phyloP scores from a whole-genome alignment of 2,329 filamentous ascomycete genomes.

The Biscogniauxia sp. region DNA sequence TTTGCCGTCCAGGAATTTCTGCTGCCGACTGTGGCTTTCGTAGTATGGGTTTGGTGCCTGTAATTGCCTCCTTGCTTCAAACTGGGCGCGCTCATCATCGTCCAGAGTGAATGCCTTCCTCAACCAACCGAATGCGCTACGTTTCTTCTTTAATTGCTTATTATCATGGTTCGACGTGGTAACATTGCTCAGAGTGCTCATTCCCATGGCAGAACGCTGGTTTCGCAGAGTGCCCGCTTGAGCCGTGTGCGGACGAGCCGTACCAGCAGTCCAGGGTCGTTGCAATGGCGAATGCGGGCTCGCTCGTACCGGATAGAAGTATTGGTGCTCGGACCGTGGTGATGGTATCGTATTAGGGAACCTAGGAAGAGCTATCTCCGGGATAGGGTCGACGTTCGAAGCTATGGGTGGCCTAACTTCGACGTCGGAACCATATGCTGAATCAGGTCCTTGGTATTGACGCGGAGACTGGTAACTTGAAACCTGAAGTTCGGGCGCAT shows the following conservation, averaged over 20 bases:
- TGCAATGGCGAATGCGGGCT: slow-evolving; percentile 63
- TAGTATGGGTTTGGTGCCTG: slow-evolving; percentile 48
- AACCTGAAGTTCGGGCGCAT: slow-evolving; percentile 35
- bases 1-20: slow-evolving; percentile 56
- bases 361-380: slow-evolving; percentile 37
- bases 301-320: slow-evolving; percentile 60
- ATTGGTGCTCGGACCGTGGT: slow-evolving; percentile 53
- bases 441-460: slow-evolving; percentile 41
- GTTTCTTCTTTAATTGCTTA: slow-evolving; percentile 61
- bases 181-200: slow-evolving; percentile 57
- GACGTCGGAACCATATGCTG: slow-evolving; percentile 47
- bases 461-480: slow-evolving; percentile 27
- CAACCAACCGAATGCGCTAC: slow-evolving; percentile 65
- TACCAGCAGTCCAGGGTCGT: slow-evolving; percentile 52
- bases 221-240: slow-evolving; percentile 44
- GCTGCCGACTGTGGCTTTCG: slow-evolving; percentile 41
- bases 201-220: slow-evolving; percentile 52
- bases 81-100: slow-evolving; percentile 60
- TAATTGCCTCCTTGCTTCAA: slow-evolving; percentile 53
- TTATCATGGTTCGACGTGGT: slow-evolving; percentile 43
- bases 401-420: slow-evolving; percentile 40
- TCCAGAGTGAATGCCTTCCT: slow-evolving; percentile 66
- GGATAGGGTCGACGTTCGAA: slow-evolving; percentile 30
- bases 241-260: slow-evolving; percentile 32
- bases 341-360: slow-evolving; percentile 43